A percentile compares a stretch with the other conserved stretches of the same genome.
These are phyloP conservation scores for Aphanomyces invadans DNA, from an alignment of 352 stramenopile species.

Conservation along the genomic window DNA sequence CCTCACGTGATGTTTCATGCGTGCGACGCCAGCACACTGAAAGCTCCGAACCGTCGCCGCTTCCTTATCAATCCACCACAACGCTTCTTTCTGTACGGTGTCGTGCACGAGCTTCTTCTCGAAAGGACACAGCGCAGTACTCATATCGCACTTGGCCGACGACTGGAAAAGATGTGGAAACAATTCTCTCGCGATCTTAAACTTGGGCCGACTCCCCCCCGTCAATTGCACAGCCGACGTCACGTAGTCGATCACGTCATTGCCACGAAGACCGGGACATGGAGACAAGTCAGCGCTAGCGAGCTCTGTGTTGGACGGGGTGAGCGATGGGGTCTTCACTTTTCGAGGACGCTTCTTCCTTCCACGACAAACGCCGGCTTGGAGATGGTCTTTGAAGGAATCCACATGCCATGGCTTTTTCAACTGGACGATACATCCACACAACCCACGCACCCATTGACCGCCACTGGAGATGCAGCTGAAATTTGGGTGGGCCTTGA, in stretches of 20 bases:
- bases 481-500: slow-evolving; percentile 44
- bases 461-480: slow-evolving; percentile 55
- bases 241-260: slow-evolving; percentile 51
- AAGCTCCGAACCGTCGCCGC: slow-evolving; percentile 58
- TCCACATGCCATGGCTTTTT: slow-evolving; percentile 41
- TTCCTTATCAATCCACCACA: slow-evolving; percentile 80
- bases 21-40: slow-evolving; percentile 47
- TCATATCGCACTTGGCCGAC: slow-evolving; percentile 23
- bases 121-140: background rate
- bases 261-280: slow-evolving; percentile 56
- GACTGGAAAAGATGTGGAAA: slow-evolving; percentile 53
- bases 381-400: slow-evolving; percentile 55
- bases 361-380: too few species aligned
- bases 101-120: slow-evolving; percentile 64
- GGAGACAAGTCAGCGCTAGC: slow-evolving; percentile 30
- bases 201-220: slow-evolving; percentile 47
- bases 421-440: slow-evolving; percentile 51
- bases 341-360: background rate
- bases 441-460: slow-evolving; percentile 58
- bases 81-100: slow-evolving; percentile 53
- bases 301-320: background rate
- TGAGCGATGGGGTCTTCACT: background rate
- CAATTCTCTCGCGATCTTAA: slow-evolving; percentile 61
- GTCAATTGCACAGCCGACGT: slow-evolving; percentile 48
- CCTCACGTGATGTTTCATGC: slow-evolving; percentile 33